phyloP scores from a whole-genome alignment of 169 alveolate genomes.

The Plasmodium coatneyi region DNA sequence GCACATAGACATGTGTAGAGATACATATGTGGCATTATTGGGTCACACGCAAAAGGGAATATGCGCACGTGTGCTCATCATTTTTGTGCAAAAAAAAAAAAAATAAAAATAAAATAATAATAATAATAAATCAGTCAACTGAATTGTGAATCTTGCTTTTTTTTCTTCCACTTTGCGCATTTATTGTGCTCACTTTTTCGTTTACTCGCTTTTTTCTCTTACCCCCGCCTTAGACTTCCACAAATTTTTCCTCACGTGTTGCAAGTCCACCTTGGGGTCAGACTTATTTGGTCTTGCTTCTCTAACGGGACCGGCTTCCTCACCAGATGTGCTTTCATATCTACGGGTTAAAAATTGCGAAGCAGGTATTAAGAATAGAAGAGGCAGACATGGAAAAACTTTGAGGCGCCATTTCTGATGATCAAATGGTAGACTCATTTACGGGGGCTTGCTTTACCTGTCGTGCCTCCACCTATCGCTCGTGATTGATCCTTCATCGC shows the following conservation, averaged over 20 bases:
- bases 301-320: background rate
- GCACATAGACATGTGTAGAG: slow-evolving; percentile 24
- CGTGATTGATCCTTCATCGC: background rate
- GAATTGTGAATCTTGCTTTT: background rate
- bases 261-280: background rate
- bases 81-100: background rate
- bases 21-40: background rate
- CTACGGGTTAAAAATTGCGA: slow-evolving; percentile 6
- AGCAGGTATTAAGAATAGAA: background rate
- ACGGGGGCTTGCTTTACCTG: slow-evolving; percentile 21
- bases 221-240: slow-evolving; percentile 77
- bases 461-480: slow-evolving; percentile 57
- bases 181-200: background rate
- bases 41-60: background rate
- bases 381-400: background rate
- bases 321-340: slow-evolving; percentile 71
- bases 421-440: background rate
- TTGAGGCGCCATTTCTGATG: background rate
- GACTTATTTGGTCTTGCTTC: background rate
- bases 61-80: background rate
- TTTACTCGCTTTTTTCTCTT: background rate
- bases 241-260: slow-evolving; percentile 38
- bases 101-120: background rate
- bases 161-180: background rate
- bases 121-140: background rate